These are phyloP conservation scores for Dactylonectria macrodidyma DNA, from an alignment of 2,329 filamentous ascomycete genomes.

Conservation along the genomic window DNA sequence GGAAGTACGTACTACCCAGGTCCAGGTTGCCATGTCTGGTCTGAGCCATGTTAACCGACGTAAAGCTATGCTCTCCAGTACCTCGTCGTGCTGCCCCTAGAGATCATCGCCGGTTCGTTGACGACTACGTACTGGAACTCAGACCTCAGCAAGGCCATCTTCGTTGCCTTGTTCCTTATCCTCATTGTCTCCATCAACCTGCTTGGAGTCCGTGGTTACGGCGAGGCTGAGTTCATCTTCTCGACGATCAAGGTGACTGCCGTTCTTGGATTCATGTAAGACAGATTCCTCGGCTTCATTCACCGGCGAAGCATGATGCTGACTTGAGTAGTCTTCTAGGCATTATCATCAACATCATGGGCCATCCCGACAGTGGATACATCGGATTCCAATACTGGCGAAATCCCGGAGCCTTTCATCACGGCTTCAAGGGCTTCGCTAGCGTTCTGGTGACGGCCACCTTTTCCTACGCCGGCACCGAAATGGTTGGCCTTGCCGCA, in stretches of 20 bases:
- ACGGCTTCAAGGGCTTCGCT: constrained; percentile 86
- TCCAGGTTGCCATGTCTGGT: not conserved
- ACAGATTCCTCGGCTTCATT: not conserved
- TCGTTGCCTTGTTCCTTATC: constrained; percentile 87
- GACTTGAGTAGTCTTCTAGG: constrained; percentile 77
- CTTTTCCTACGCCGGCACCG: constrained; percentile 82
- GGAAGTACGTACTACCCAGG: constrained; percentile 75
- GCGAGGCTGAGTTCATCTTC: constrained; percentile 77
- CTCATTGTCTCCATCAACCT: constrained; percentile 51
- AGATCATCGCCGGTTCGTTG: constrained; percentile 88
- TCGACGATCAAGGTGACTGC: constrained; percentile 88
- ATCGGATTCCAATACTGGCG: constrained; percentile 85
- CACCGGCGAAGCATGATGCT: constrained; percentile 51
- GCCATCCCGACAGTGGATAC: constrained; percentile 79
- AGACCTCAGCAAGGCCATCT: constrained; percentile 76
- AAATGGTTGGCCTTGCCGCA: constrained; percentile 81
- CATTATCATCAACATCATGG: constrained; percentile 87
- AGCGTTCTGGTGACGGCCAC: constrained; percentile 82
- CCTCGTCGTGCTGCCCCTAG: constrained; percentile 85
- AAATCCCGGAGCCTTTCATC: constrained; percentile 83
- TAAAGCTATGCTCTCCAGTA: constrained; percentile 85
- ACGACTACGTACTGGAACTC: constrained; percentile 86
- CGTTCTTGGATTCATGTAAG: constrained; percentile 86
- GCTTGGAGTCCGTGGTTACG: not conserved
- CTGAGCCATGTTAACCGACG: not conserved